Evolutionary conservation across 352 stramenopile species (phyloP), one percentile per base, ranked within the genome.

Genomic region (Phytophthora meadii): DNA sequence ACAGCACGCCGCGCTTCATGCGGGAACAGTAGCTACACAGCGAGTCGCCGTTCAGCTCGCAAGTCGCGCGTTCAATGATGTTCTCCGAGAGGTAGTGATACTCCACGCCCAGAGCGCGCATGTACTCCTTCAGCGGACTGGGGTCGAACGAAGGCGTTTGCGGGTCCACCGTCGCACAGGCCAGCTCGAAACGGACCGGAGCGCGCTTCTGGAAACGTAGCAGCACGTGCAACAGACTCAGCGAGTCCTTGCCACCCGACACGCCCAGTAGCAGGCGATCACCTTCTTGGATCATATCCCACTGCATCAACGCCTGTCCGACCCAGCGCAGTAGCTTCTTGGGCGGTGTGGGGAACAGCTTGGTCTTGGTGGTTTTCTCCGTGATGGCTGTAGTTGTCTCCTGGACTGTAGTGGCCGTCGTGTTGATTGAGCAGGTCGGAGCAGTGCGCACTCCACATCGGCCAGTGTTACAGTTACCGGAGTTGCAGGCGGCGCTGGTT

Each of bases 1-100:
- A 99, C 15, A 99, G 78, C 70, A 98, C 84, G 5, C 97, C 97
- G 30, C 97, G 89, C 78, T 99, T 99, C 93, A 99, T 99, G 50
- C 97, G 86, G 17, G 94, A 85, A 76, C 97, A 99, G 72, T 97
- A 99, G 34, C 92, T 87, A 76, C 97, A 99, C 45, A 99, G 77
- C n/a, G 93, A 96, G 62, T 94, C 88, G 15, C 89, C 89, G 44
- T 94, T 70, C 81, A 98, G 52, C 54, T 97, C 93, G 52, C 89
- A 92, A 46, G 83, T 84, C 5, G 94, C 93, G 48, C 89, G 81
- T 47, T 92, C 88, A 54, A 97, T 96, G 44, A 97, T 98, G 59
- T 97, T 93, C 75, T 98, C 93, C 45, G 85, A 87, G 39, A 98
- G 88, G 66, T 98, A 98, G 70, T 94, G 89, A 75, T 99, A 99